Percentiles rank a stretch among this genome's conserved stretches.
Evolutionary conservation across 1,284 basidiomycete genomes (phyloP).

Genomic region (Sphaerobolus stellatus): DNA sequence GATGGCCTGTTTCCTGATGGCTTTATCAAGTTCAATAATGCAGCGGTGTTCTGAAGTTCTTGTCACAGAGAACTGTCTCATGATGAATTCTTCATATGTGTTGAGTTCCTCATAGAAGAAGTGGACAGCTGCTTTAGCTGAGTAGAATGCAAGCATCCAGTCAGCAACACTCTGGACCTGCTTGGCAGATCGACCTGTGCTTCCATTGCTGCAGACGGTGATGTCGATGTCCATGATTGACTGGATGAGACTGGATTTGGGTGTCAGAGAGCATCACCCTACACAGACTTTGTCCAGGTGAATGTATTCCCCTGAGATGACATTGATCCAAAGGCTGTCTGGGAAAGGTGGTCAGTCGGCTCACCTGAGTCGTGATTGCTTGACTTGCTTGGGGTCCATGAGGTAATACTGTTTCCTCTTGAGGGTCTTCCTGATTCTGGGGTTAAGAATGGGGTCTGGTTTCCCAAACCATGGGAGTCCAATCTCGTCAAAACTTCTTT

Average conservation of each 20-base stretch:
- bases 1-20: too few relatives aligned
- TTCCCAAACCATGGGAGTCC: too few relatives aligned
- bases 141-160: background rate
- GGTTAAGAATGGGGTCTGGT: too few relatives aligned
- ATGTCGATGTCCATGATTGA: constrained; percentile 18
- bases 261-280: constrained; percentile 17
- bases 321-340: constrained; percentile 20
- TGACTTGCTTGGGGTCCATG: too few relatives aligned
- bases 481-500: too few relatives aligned
- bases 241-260: constrained; percentile 17
- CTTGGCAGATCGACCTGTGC: background rate
- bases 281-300: constrained; percentile 27
- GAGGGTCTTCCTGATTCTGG: too few relatives aligned
- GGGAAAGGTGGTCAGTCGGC: constrained; percentile 13
- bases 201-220: background rate
- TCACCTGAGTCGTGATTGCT: background rate
- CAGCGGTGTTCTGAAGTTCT: constrained; percentile 7
- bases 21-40: constrained; percentile 31
- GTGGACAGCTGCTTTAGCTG: constrained; percentile 15
- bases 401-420: too few relatives aligned
- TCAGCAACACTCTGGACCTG: background rate
- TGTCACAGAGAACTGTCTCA: constrained; percentile 21
- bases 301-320: constrained; percentile 22
- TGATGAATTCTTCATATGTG: constrained; percentile 26
- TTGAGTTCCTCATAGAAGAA: constrained; percentile 32